Conservation (phyloP, 2,329 filamentous ascomycete species). For the Rachicladosporium sp. region DNA sequence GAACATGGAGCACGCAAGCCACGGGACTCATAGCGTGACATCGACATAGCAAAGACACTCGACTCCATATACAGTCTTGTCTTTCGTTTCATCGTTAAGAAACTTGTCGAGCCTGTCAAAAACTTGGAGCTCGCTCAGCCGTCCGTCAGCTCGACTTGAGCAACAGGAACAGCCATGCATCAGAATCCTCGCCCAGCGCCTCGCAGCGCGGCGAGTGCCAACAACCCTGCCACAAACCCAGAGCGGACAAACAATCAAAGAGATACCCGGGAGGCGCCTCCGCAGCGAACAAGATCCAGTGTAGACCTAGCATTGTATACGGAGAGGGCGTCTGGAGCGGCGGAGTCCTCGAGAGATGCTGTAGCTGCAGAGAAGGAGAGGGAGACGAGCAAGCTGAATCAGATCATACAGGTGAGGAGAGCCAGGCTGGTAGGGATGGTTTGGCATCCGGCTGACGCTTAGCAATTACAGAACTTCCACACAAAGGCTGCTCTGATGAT, state of each 20-base stretch:
- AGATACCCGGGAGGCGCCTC: slow-evolving; percentile 55
- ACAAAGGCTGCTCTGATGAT: slow-evolving; percentile 77
- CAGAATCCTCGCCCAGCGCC: slow-evolving; percentile 71
- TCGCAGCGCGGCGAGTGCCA: slow-evolving; percentile 59
- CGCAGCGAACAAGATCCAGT: slow-evolving; percentile 40
- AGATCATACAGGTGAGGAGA: slow-evolving; percentile 70
- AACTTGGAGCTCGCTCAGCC: neutral
- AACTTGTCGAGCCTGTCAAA: neutral
- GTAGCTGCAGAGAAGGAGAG: slow-evolving; percentile 35
- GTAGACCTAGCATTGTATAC: slow-evolving; percentile 38
- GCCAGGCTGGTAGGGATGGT: neutral
- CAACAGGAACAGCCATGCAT: slow-evolving; percentile 52
- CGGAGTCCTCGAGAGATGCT: slow-evolving; percentile 32
- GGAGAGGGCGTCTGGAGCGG: slow-evolving; percentile 39
- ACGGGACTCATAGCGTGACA: slow-evolving; percentile 5
- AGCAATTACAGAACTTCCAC: slow-evolving; percentile 62
- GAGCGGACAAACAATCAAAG: slow-evolving; percentile 59
- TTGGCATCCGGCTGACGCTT: slow-evolving; percentile 6
- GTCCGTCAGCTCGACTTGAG: neutral
- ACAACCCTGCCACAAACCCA: slow-evolving; percentile 59
- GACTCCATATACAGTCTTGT: neutral
- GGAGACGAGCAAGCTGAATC: slow-evolving; percentile 74
- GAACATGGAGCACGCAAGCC: slow-evolving; percentile 7
- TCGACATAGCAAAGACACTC: slow-evolving; percentile 2
- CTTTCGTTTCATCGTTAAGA: neutral